Evolutionary conservation across 805 yeast species (phyloP), one percentile per base, ranked within the genome.

Genomic region (Grigorovia humatica): DNA sequence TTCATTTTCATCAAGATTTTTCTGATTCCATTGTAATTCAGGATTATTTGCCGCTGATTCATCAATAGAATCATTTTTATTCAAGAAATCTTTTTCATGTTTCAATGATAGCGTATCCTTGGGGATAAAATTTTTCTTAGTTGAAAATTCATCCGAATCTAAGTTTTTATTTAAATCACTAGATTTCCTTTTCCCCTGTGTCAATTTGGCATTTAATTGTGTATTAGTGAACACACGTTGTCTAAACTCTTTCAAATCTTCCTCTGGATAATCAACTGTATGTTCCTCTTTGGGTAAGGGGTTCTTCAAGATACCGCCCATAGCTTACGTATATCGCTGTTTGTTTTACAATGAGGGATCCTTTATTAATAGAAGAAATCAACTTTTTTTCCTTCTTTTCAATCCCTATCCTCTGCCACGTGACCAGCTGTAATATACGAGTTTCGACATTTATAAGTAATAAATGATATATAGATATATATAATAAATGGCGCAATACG

Each of bases 141-240:
- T 42, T 11, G 48, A 19, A 18, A 32, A 40, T 18, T 46, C 20
- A 12, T 41, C 17, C 3, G 43, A 38, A 2, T 12, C 19, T 7
- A 46, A 29, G 27, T 46, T 46, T 19, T 35, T 46, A 38, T 42
- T 29, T 6, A 9, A 13, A 44, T 30, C 45, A 8, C 9, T 43
- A 23, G 38, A 32, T 32, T 32, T 32, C 38, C 38, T 32, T 11
- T 13, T 32, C 11, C 38, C 38, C 15, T 38, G n/a, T 15, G 68
- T 63, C 48, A 81, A 65, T 57, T 79, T 71, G 0, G 96, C 84
- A 64, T 89, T 89, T 59, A 83, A 69, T 56, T 78, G 76, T 0
- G 97, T 89, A 68, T 89, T 89, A 57, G 79, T 81, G 52, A 84
- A 80, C 18, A 89, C 96, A 61, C 83, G 79, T 58, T 83, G 77